Percentiles rank a stretch among this genome's conserved stretches.
phyloP scores from a whole-genome alignment of 208 protist genomes.

The Leishmania turanica region DNA sequence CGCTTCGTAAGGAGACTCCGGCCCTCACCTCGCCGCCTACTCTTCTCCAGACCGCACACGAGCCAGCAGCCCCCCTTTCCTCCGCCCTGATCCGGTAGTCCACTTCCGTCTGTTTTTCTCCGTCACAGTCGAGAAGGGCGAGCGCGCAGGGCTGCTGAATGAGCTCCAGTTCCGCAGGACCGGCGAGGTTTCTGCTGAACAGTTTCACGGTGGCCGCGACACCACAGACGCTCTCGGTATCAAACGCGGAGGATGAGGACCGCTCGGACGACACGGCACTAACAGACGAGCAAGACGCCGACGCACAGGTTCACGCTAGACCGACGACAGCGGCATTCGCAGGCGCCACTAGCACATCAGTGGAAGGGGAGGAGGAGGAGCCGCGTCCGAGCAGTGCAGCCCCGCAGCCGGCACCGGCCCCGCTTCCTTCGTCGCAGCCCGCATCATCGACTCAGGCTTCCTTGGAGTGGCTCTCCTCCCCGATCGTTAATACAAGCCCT shows the following conservation, averaged over 20 bases:
- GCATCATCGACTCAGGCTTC: background rate
- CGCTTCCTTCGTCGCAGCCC: background rate
- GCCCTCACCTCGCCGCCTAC: background rate
- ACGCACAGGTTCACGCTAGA: background rate
- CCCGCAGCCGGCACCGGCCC: slow-evolving; percentile 19
- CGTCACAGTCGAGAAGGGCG: background rate
- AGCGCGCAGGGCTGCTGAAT: slow-evolving; percentile 2
- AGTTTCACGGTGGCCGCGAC: slow-evolving; percentile 29
- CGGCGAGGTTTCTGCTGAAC: slow-evolving; percentile 23
- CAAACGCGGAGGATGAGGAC: background rate
- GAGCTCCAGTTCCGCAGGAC: slow-evolving; percentile 13
- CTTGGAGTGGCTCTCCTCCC: background rate
- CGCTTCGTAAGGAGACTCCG: background rate
- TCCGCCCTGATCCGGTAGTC: background rate
- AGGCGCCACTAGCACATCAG: background rate
- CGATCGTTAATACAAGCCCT: background rate
- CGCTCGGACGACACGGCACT: background rate
- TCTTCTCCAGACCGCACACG: background rate
- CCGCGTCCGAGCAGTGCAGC: slow-evolving; percentile 14
- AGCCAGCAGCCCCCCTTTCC: background rate
- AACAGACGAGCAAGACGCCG: background rate
- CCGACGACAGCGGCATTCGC: background rate
- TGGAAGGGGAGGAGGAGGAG: slow-evolving; percentile 16
- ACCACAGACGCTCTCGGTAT: slow-evolving; percentile 11
- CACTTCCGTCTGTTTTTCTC: background rate